Base-by-base conservation (phyloP, 2,329 filamentous ascomycete species). In the Pyrenophora teres region DNA sequence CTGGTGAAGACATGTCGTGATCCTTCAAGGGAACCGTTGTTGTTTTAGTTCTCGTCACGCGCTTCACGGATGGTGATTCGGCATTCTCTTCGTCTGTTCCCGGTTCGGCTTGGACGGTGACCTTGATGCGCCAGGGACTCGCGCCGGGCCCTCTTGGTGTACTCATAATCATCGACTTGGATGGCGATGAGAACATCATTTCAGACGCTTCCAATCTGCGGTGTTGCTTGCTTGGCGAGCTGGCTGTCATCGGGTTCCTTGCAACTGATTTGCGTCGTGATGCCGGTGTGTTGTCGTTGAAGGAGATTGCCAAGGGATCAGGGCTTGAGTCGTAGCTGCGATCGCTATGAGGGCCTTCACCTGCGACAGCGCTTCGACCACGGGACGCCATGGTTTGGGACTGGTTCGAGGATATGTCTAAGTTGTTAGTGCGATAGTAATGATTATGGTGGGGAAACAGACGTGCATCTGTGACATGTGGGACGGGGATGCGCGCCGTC, bases 61-160 rank as follows among this genome's bases (percentile, higher is more conserved):
- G 65, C 40, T 62, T 63, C 3, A 67, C 60, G 9, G 58, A 67
- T 15, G 71, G 72, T 9, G 71, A 73, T 40, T 57, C 51, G 9
- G 57, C 42, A 49, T 70, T 68, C 33, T 73, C 71, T 31, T 60
- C 62, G 44, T 74, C 69, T 47, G 60, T 67, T 15, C 68, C 67
- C 32, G 75, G 76, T 56, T 79, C 76, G 12, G 78, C 77, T 57
- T 80, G 68, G 8, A 81, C 78, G 1, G 78, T 81, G 47, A 81
- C 78, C 49, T 77, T 78, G 65, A 80, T 78, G 50, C 74, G 73
- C 77, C 76, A 80, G 16, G 78, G 78, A 58, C 76, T 79, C 25
- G 67, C 70, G 46, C 69, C 72, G 13, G 65, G 67, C 10, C 65
- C 60, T 12, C 70, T 62, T 15, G 72, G 74, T 6, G 77, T 76